phyloP scores from a whole-genome alignment of 805 yeast genomes.

The Yamadazyma ubonensis region DNA sequence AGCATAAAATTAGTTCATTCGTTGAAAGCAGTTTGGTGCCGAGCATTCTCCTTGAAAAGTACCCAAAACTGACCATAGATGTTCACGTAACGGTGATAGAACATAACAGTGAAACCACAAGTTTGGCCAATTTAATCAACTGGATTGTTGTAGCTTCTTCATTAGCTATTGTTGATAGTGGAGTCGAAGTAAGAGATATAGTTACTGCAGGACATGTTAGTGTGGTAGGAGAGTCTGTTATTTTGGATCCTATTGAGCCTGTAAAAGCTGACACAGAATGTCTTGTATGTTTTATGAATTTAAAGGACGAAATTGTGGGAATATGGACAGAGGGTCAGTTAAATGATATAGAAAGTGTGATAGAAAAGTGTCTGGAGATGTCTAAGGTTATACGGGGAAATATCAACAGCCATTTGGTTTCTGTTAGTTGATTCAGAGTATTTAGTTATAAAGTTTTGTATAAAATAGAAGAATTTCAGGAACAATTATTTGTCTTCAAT shows the following conservation, averaged over 20 bases:
- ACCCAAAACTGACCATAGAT: constrained; percentile 89
- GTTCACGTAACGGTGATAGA: constrained; percentile 65
- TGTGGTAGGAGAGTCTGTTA: constrained; percentile 11
- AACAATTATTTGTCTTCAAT: too few species aligned
- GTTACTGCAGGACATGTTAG: constrained; percentile 62
- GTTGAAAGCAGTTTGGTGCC: constrained; percentile 53
- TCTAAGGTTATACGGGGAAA: constrained; percentile 43
- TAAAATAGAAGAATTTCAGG: too few species aligned
- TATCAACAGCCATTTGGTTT: constrained; percentile 43
- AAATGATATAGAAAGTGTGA: constrained; percentile 26
- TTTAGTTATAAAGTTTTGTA: too few species aligned
- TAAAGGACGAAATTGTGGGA: constrained; percentile 59
- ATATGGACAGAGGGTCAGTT: constrained; percentile 46
- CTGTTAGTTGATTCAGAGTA: too few species aligned
- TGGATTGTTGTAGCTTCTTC: constrained; percentile 64
- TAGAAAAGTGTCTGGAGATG: constrained; percentile 47
- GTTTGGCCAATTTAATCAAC: constrained; percentile 40
- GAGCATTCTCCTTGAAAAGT: constrained; percentile 59
- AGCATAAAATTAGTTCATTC: constrained; percentile 51
- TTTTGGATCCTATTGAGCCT: constrained; percentile 20
- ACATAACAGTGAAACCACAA: constrained; percentile 8
- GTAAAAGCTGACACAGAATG: constrained; percentile 28
- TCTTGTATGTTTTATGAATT: constrained; percentile 52
- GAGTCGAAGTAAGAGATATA: constrained; percentile 74
- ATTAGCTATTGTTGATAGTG: constrained; percentile 80